A percentile compares a stretch with the other conserved stretches of the same genome.
These are phyloP conservation scores for Keithomyces neogunnii DNA, from an alignment of 2,329 filamentous ascomycete species.

Conservation along the genomic window DNA sequence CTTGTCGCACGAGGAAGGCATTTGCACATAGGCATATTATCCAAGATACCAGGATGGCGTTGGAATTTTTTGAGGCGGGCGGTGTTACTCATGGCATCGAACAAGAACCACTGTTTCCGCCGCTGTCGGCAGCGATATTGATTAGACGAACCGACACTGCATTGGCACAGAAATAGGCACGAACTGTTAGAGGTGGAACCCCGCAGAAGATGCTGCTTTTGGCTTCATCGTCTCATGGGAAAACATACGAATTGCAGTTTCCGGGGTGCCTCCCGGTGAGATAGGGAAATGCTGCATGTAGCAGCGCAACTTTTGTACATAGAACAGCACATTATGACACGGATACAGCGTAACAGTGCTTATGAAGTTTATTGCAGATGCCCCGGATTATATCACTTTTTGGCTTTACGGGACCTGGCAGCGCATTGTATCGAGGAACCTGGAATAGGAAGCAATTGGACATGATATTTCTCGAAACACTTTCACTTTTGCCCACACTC, in stretches of 20 bases:
- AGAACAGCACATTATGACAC: not conserved
- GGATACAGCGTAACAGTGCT: conserved; percentile 1
- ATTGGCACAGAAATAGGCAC: conserved; percentile 11
- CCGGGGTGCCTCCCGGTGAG: not conserved
- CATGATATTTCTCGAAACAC: not conserved
- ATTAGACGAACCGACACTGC: conserved; percentile 1
- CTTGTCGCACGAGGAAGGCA: not conserved
- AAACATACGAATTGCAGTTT: not conserved
- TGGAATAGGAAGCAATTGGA: not conserved
- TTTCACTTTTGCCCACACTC: not conserved
- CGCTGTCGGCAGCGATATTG: not conserved
- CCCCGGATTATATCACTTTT: not conserved
- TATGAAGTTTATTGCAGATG: not conserved
- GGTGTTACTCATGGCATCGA: not conserved
- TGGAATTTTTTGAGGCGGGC: conserved; percentile 16
- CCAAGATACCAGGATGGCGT: conserved; percentile 32
- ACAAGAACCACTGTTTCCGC: not conserved
- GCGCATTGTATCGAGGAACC: not conserved
- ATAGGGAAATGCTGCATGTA: not conserved
- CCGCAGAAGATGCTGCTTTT: not conserved
- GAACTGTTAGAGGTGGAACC: not conserved
- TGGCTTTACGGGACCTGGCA: not conserved
- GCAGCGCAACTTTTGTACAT: conserved; percentile 2
- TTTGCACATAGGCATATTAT: conserved; percentile 10
- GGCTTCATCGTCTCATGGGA: no score